A percentile compares a stretch with the other conserved stretches of the same genome.
phyloP scores from a whole-genome alignment of 225 moss, liverwort and hornwort genomes.

The Bryoerythrophyllum caledonicum region DNA sequence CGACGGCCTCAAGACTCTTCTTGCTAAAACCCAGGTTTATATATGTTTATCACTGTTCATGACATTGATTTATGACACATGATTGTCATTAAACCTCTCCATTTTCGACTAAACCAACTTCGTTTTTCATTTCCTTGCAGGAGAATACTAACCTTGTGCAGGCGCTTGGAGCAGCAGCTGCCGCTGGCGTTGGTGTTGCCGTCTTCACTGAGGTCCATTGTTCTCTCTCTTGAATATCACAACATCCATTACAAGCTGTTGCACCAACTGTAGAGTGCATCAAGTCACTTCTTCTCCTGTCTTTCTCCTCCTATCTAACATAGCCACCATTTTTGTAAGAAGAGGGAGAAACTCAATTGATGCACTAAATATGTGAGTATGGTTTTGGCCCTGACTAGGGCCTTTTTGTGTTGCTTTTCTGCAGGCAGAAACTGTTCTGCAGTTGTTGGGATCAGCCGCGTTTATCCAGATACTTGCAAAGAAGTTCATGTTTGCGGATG shows the following conservation, averaged over 20 bases:
- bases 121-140: constrained; percentile 28
- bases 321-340: too few relatives aligned
- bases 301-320: too few relatives aligned
- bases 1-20: constrained; percentile 48
- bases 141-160: constrained; percentile 52
- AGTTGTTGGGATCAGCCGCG: constrained; percentile 85
- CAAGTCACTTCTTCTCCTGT: too few relatives aligned
- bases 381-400: background rate
- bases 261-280: too few relatives aligned
- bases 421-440: constrained; percentile 93
- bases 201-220: constrained; percentile 75
- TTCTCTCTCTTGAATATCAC: background rate
- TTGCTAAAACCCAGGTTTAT: constrained; percentile 31
- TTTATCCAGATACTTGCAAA: constrained; percentile 75
- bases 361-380: background rate
- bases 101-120: background rate
- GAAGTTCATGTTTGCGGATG: constrained; percentile 93
- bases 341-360: too few relatives aligned
- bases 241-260: too few relatives aligned
- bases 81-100: background rate
- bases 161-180: constrained; percentile 82
- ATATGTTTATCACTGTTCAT: too few relatives aligned
- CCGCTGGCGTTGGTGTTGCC: constrained; percentile 77
- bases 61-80: too few relatives aligned
- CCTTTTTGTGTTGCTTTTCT: constrained; percentile 8